Evolutionary conservation across 2,329 filamentous ascomycete species (phyloP).

Genomic region (Hymenoscyphus occultus): DNA sequence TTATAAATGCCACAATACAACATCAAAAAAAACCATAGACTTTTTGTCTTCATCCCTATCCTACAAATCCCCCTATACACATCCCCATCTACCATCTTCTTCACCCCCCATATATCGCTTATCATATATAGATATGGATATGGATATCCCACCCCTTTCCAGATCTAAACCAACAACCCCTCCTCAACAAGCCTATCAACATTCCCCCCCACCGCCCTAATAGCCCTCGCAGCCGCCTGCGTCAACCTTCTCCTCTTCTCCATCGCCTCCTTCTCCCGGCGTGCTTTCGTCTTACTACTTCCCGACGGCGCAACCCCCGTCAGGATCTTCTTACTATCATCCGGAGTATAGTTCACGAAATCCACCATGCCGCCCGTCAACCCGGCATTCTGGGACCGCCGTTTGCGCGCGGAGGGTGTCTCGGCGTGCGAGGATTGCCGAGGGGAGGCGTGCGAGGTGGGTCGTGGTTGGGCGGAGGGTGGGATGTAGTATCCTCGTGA

Average conservation of each 20-base stretch:
- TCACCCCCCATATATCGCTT: background rate
- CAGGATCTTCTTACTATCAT: constrained; percentile 75
- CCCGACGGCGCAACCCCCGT: constrained; percentile 89
- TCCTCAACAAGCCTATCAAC: constrained; percentile 51
- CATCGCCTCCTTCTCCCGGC: constrained; percentile 80
- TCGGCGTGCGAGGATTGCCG: constrained; percentile 16
- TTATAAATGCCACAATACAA: too few relatives aligned
- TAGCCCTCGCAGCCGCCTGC: constrained; percentile 65
- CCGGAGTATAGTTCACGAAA: constrained; percentile 89
- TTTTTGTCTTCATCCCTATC: background rate
- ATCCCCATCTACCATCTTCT: background rate
- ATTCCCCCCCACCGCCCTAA: constrained; percentile 69
- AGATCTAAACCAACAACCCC: constrained; percentile 42
- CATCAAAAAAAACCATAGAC: background rate
- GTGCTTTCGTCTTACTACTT: constrained; percentile 89
- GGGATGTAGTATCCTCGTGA: constrained; percentile 1
- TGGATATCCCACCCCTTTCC: background rate
- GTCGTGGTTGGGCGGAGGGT: background rate
- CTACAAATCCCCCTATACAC: background rate
- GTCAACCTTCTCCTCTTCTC: constrained; percentile 70
- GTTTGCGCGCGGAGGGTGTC: constrained; percentile 12
- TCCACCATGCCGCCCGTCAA: constrained; percentile 41
- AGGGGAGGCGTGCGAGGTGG: constrained; percentile 19
- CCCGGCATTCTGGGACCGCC: constrained; percentile 16
- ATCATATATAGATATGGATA: too few relatives aligned